Conservation (phyloP, 805 yeast genomes). For the Candida koratica region DNA sequence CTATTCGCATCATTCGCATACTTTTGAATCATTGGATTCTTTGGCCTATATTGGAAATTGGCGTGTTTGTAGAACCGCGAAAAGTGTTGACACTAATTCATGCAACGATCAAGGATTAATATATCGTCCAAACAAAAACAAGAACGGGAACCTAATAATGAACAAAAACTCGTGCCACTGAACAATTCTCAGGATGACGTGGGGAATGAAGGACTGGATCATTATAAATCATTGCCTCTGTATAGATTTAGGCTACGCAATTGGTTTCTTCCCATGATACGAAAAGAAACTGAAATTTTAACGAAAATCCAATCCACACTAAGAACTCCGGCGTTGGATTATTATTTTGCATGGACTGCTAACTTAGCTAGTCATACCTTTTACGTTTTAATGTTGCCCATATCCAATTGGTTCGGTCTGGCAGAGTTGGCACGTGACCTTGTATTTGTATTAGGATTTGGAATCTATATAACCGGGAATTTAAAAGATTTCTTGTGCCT, state of each 20-base stretch:
- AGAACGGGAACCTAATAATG: too few relatives aligned
- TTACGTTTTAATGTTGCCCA: constrained; percentile 83
- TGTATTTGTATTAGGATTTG: constrained; percentile 58
- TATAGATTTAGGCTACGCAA: constrained; percentile 53
- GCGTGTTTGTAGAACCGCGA: too few relatives aligned
- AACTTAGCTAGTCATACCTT: constrained; percentile 91
- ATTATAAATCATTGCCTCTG: constrained; percentile 54
- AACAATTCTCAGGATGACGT: too few relatives aligned
- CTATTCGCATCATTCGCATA: too few relatives aligned
- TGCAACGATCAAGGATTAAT: too few relatives aligned
- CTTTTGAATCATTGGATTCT: too few relatives aligned
- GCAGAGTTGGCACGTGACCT: constrained; percentile 55
- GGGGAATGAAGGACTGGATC: constrained; percentile 66
- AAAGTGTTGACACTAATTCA: too few relatives aligned
- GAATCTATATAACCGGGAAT: constrained; percentile 68
- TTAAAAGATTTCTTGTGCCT: constrained; percentile 82
- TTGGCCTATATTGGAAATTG: too few relatives aligned
- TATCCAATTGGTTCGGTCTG: constrained; percentile 78
- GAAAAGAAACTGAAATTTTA: constrained; percentile 62
- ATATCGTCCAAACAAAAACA: too few relatives aligned
- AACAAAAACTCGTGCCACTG: too few relatives aligned
- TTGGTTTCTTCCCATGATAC: constrained; percentile 50
- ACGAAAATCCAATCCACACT: constrained; percentile 49
- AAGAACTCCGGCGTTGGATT: constrained; percentile 54
- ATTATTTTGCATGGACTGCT: constrained; percentile 83